Evolutionary conservation across 805 yeast species (phyloP).

Genomic region (Lachancea dasiensis): DNA sequence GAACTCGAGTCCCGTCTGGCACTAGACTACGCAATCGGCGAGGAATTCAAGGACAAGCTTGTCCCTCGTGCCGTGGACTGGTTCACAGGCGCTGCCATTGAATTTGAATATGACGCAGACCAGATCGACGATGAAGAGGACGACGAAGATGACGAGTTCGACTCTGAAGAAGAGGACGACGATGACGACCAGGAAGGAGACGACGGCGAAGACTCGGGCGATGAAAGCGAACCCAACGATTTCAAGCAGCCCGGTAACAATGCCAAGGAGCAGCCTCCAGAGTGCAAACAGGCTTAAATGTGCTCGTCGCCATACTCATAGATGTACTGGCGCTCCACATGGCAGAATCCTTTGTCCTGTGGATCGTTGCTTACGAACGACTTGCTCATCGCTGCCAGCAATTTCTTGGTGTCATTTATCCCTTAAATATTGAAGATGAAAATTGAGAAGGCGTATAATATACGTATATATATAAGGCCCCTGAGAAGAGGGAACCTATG

Average conservation of each 20-base stretch:
- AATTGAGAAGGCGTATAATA: not conserved
- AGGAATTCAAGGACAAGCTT: conserved; percentile 90
- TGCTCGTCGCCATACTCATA: no score
- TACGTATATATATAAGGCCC: not conserved
- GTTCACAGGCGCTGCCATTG: conserved; percentile 97
- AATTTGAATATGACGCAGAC: conserved; percentile 56
- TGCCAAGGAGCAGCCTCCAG: conserved; percentile 61
- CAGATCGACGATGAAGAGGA: no score
- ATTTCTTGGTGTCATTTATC: no score
- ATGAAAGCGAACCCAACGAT: conserved; percentile 42
- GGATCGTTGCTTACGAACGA: no score
- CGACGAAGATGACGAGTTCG: conserved; percentile 53
- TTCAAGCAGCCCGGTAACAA: conserved; percentile 34
- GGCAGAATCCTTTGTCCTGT: no score
- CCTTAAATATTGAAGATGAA: not conserved
- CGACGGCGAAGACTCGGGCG: conserved; percentile 60
- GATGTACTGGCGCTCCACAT: no score
- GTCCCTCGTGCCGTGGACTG: conserved; percentile 96
- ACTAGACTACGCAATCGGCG: conserved; percentile 92
- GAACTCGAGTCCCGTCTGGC: conserved; percentile 82
- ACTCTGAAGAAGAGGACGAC: conserved; percentile 59
- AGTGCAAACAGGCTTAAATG: conserved; percentile 60
- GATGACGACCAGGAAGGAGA: conserved; percentile 57
- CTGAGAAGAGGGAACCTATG: not conserved
- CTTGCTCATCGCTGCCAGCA: no score